Conservation (phyloP, 2,329 filamentous ascomycete species). For the Coniosporium tulheliwenetii region DNA sequence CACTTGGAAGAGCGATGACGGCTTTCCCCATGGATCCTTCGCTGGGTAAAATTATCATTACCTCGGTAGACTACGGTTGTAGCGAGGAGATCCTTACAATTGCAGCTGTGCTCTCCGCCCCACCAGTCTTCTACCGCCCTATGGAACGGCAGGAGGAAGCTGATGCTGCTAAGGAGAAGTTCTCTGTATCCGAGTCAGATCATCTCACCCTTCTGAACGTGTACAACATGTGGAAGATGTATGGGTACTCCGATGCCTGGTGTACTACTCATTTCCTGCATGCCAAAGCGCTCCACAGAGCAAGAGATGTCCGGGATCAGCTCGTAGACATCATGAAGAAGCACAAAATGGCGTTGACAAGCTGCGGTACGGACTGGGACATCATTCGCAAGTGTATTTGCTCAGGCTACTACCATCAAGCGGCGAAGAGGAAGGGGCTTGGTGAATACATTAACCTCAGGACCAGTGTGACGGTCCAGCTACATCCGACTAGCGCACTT, state of each 20-base stretch:
- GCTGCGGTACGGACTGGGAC: conserved; percentile 95
- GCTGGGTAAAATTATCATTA: conserved; percentile 87
- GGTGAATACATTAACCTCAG: conserved; percentile 96
- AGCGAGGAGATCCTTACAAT: conserved; percentile 98
- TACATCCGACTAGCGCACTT: conserved; percentile 85
- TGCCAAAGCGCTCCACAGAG: conserved; percentile 79
- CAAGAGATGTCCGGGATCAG: conserved; percentile 89
- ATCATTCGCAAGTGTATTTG: conserved; percentile 92
- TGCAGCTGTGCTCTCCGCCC: conserved; percentile 93
- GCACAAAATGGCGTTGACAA: conserved; percentile 76
- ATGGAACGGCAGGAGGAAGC: conserved; percentile 96
- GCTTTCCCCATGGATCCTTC: conserved; percentile 97
- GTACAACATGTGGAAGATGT: conserved; percentile 87
- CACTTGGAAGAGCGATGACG: conserved; percentile 83
- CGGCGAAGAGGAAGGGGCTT: conserved; percentile 86
- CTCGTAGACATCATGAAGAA: conserved; percentile 85
- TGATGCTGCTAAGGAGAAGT: conserved; percentile 88
- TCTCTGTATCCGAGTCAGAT: conserved; percentile 95
- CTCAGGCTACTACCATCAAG: conserved; percentile 95
- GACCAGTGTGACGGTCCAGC: conserved; percentile 82
- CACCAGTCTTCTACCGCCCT: conserved; percentile 90
- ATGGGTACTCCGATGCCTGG: conserved; percentile 82
- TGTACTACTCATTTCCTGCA: conserved; percentile 88
- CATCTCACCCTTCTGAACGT: conserved; percentile 92
- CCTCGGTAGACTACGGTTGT: conserved; percentile 70